phyloP scores from a whole-genome alignment of 208 protist genomes.

The Leptomonas pyrrhocoris region DNA sequence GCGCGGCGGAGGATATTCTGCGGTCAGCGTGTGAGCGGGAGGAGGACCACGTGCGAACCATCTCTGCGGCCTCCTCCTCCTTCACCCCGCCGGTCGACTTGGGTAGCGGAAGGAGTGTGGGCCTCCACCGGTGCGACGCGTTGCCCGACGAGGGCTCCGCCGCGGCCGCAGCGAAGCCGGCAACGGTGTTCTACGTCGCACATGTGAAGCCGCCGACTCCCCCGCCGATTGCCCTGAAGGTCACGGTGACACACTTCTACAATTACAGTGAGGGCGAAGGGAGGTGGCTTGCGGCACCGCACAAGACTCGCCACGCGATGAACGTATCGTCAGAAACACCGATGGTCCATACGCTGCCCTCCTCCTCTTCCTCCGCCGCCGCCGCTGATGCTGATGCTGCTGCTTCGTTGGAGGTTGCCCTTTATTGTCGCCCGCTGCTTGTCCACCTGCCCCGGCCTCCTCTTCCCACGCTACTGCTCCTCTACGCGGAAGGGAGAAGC shows the following conservation, averaged over 20 bases:
- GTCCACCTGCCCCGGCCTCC: slow-evolving; percentile 18
- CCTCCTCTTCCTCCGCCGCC: not conserved
- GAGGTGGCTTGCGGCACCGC: not conserved
- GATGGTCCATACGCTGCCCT: too few species aligned
- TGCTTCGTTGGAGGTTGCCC: slow-evolving; percentile 11
- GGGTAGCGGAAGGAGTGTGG: not conserved
- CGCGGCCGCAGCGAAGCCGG: not conserved
- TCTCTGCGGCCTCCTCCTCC: not conserved
- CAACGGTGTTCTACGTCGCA: not conserved
- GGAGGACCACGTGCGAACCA: not conserved
- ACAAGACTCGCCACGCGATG: not conserved
- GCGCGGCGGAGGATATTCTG: not conserved
- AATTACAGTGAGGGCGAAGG: slow-evolving; percentile 11
- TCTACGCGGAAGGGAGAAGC: slow-evolving; percentile 3
- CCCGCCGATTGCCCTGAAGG: not conserved
- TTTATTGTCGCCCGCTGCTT: slow-evolving; percentile 29
- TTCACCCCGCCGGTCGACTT: not conserved
- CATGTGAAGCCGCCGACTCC: not conserved
- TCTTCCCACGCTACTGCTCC: slow-evolving; percentile 3
- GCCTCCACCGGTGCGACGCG: not conserved
- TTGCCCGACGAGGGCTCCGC: not conserved
- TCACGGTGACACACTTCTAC: slow-evolving; percentile 20
- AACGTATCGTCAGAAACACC: not conserved
- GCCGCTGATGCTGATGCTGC: not conserved
- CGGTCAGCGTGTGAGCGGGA: slow-evolving; percentile 19